Conservation (phyloP, 371 early-diverging fungal genomes). For the Chytridium lagenaria region DNA sequence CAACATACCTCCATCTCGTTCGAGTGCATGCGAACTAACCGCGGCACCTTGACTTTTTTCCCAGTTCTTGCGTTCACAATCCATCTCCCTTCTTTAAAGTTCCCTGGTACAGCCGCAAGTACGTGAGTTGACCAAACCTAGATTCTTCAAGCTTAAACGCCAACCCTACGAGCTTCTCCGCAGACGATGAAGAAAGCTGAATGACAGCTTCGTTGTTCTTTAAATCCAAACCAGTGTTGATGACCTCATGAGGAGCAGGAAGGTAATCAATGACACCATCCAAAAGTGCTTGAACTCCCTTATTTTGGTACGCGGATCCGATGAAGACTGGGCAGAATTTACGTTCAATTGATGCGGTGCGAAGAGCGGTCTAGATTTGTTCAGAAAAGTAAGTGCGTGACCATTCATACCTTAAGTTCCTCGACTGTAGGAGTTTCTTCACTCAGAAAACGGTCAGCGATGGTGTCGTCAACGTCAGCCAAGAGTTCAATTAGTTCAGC, state of each 20-base stretch:
- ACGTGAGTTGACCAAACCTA: constrained; percentile 95
- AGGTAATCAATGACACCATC: constrained; percentile 90
- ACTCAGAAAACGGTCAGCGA: constrained; percentile 84
- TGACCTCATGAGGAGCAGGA: constrained; percentile 79
- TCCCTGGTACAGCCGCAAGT: constrained; percentile 97
- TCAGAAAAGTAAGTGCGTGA: constrained; percentile 64
- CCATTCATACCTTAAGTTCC: constrained; percentile 63
- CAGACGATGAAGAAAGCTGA: constrained; percentile 57
- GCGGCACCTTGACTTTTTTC: constrained; percentile 93
- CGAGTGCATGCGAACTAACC: constrained; percentile 98
- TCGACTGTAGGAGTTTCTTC: constrained; percentile 74
- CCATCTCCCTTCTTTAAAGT: constrained; percentile 84
- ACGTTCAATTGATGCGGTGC: constrained; percentile 72
- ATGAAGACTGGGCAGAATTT: constrained; percentile 87
- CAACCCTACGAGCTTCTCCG: constrained; percentile 76
- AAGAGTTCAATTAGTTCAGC: constrained; percentile 82
- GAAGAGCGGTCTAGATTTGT: constrained; percentile 64
- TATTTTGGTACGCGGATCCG: constrained; percentile 89
- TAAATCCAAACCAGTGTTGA: constrained; percentile 85
- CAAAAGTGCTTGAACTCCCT: constrained; percentile 91
- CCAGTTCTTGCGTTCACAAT: constrained; percentile 90
- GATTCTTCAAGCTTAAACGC: constrained; percentile 97
- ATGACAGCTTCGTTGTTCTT: constrained; percentile 60
- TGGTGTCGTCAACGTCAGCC: constrained; percentile 84
- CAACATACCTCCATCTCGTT: constrained; percentile 85